These are phyloP conservation scores for Excoecaria cochinchinensis DNA, from an alignment of 345 rosid genomes.

Conservation along the genomic window DNA sequence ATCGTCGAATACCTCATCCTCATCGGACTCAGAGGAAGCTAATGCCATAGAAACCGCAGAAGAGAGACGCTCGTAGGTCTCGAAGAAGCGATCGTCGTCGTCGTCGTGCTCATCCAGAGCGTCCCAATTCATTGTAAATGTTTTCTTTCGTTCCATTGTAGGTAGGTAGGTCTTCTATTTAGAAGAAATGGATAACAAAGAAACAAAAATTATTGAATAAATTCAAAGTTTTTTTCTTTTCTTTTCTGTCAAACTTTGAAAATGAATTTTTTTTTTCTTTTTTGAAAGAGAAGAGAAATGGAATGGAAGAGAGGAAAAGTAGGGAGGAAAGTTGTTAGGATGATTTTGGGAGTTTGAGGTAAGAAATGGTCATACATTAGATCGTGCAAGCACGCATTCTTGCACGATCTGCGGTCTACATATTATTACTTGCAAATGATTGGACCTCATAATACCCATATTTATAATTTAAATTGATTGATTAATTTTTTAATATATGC, in stretches of 20 bases:
- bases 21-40: slow-evolving; percentile 58
- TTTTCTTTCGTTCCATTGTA: slow-evolving; percentile 53
- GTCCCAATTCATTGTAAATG: slow-evolving; percentile 74
- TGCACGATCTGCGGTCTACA: no score
- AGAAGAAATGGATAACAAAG: neutral
- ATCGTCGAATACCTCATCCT: slow-evolving; percentile 65
- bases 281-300: neutral
- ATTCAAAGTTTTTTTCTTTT: no score
- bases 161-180: neutral
- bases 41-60: slow-evolving; percentile 46
- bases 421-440: no score
- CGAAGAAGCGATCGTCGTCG: slow-evolving; percentile 67
- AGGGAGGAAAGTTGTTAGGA: slow-evolving; percentile 23
- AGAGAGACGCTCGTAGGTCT: slow-evolving; percentile 53
- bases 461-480: no score
- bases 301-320: slow-evolving; percentile 42
- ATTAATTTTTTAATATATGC: no score
- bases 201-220: neutral
- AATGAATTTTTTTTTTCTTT: neutral
- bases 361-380: slow-evolving; percentile 39
- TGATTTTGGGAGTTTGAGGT: neutral
- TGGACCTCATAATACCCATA: no score
- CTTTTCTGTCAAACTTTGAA: no score
- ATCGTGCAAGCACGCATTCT: no score
- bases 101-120: slow-evolving; percentile 51